Base-by-base conservation (phyloP, 129 eudicot genomes). In the Pulicaria dysenterica region DNA sequence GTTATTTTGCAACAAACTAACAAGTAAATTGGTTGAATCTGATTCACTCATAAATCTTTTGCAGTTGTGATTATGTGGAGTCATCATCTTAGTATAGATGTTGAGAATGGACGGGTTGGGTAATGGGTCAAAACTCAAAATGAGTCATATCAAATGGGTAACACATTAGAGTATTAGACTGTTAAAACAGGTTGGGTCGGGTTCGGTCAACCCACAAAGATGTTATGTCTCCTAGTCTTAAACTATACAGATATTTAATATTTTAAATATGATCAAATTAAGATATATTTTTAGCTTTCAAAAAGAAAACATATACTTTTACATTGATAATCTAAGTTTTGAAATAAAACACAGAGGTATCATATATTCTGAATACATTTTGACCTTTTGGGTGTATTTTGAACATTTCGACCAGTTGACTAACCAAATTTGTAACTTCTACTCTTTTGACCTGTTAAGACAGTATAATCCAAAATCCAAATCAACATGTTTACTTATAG, bases 11-110 rank as follows among this genome's bases (percentile, higher is more conserved):
- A 54, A 54, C 59, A 54, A 54, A 54, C 1, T 54, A 54, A 54
- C 4, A 3, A 31, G 58, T 24, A 24, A 47, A 67, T 3, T 67
- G 34, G 72, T 67, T 67, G 58, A 11, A 64, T 43, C 40, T 47
- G n/a, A n/a, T 67, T 34, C 72, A 47, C 31, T 34, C 19, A 4
- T 48, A 36, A 66, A 46, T 47, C 58, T 67, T 47, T 13, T 31
- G 67, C 39, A n/a, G 24, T 61, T 61, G 10, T 61, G 24, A 57
- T 16, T 31, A 5, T 61, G 5, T 42, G 53, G 15, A 42, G 42
- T 43, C 59, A 54, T 16, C 7, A 53, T 15, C 4, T 12, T 5
- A 54, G 59, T 54, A 17, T 7, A 7, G 59, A 54, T 36, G 59
- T 51, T 24, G 57, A 34, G 9, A 55, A 55, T 4, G 63, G 63